A percentile compares a stretch with the other conserved stretches of the same genome.
phyloP scores from a whole-genome alignment of 169 alveolate genomes.

The Plasmodium inui region DNA sequence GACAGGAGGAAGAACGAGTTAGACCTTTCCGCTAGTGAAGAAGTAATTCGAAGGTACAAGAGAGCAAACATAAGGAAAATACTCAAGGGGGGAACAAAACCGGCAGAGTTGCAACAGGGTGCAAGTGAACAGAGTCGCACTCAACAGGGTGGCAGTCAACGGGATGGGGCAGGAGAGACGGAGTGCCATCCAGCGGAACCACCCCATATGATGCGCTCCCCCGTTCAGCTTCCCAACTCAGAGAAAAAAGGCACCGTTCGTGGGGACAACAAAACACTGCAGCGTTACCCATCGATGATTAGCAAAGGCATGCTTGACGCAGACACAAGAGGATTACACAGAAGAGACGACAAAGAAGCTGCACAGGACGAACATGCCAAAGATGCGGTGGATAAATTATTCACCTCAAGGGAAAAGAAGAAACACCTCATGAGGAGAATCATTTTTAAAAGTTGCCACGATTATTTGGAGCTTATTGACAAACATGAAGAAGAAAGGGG shows the following conservation, averaged over 20 bases:
- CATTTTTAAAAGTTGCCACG: slow-evolving; percentile 30
- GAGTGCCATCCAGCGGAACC: neutral
- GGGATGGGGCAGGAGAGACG: neutral
- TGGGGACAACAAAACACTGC: neutral
- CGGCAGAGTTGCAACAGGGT: neutral
- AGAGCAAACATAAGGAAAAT: slow-evolving; percentile 63
- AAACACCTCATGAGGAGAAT: slow-evolving; percentile 68
- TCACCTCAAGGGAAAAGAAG: slow-evolving; percentile 37
- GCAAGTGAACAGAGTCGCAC: too few species aligned
- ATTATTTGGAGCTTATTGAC: slow-evolving; percentile 47
- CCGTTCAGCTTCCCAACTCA: neutral
- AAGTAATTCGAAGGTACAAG: slow-evolving; percentile 40
- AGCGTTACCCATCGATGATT: neutral
- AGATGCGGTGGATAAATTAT: slow-evolving; percentile 60
- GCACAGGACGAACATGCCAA: slow-evolving; percentile 40
- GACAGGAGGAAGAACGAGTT: slow-evolving; percentile 27
- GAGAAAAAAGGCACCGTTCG: neutral
- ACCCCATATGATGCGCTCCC: neutral
- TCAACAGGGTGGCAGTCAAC: neutral
- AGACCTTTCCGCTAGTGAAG: neutral
- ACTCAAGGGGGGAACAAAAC: slow-evolving; percentile 31
- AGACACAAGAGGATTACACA: neutral
- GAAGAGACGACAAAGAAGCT: neutral
- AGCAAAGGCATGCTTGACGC: neutral
- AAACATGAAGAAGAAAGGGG: slow-evolving; percentile 20